A percentile compares a stretch with the other conserved stretches of the same genome.
phyloP scores from a whole-genome alignment of 1,284 basidiomycete genomes.

The Microstroma glucosiphilum region DNA sequence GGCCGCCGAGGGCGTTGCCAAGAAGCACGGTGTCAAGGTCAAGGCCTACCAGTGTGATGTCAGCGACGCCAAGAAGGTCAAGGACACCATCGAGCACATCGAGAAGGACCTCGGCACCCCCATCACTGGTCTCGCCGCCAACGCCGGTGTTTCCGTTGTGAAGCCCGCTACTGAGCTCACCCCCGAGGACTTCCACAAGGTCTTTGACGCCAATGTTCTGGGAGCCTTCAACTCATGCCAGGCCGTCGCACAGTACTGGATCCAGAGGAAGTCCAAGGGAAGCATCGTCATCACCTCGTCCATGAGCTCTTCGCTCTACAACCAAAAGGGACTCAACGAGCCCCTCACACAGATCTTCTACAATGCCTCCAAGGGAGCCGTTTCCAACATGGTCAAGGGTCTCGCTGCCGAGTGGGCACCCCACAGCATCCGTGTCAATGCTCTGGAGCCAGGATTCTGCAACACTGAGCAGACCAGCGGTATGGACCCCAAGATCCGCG shows the following conservation, averaged over 20 bases:
- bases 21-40: constrained; percentile 45
- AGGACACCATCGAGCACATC: constrained; percentile 41
- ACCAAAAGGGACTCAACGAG: constrained; percentile 45
- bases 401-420: constrained; percentile 50
- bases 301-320: constrained; percentile 51
- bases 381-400: constrained; percentile 51
- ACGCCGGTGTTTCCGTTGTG: constrained; percentile 48
- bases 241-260: constrained; percentile 49
- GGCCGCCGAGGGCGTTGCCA: constrained; percentile 40
- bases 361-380: constrained; percentile 49
- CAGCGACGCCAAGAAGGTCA: constrained; percentile 42
- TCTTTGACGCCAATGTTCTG: constrained; percentile 50
- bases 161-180: constrained; percentile 50
- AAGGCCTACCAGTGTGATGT: constrained; percentile 52
- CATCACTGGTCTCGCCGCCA: constrained; percentile 45
- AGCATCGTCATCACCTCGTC: constrained; percentile 48
- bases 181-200: constrained; percentile 47
- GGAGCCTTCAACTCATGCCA: constrained; percentile 50
- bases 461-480: constrained; percentile 50
- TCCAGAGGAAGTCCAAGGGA: constrained; percentile 47
- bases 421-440: constrained; percentile 49
- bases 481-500: constrained; percentile 48
- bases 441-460: constrained; percentile 48
- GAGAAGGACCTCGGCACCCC: constrained; percentile 42
- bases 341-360: constrained; percentile 49